These are phyloP conservation scores for Oidiodendron maius DNA, from an alignment of 495 filamentous ascomycete genomes.

Conservation along the genomic window DNA sequence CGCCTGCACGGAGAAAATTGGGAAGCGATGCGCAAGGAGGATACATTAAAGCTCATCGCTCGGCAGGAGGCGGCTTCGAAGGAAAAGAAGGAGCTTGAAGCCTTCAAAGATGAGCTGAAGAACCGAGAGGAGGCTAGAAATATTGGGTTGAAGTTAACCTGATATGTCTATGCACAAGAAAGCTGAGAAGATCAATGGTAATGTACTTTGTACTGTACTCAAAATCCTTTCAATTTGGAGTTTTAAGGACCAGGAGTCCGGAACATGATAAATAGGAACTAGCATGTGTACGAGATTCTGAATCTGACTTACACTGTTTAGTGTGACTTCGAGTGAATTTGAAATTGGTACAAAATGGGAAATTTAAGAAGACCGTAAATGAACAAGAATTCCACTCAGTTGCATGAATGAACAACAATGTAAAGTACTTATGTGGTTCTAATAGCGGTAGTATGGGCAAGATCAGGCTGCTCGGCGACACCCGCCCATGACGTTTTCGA, in stretches of 20 bases:
- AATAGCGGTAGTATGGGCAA: no score
- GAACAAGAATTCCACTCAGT: no score
- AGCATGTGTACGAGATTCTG: no score
- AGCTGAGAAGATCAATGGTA: not conserved
- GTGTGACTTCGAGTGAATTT: no score
- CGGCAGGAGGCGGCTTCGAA: constrained; percentile 30
- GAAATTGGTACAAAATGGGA: no score
- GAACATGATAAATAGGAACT: not conserved
- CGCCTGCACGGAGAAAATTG: constrained; percentile 36
- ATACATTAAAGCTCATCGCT: constrained; percentile 28
- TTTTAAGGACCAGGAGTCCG: not conserved
- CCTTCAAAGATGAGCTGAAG: constrained; percentile 21
- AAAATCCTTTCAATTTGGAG: not conserved
- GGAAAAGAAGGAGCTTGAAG: constrained; percentile 25
- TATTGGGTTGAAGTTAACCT: constrained; percentile 19
- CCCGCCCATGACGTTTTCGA: no score
- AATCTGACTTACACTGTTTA: no score
- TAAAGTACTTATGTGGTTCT: no score
- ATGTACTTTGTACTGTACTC: not conserved
- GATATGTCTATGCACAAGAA: not conserved
- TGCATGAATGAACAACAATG: no score
- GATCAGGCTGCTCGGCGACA: no score
- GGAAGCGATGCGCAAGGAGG: constrained; percentile 31
- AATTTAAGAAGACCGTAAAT: no score
- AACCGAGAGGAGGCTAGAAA: constrained; percentile 11